Base-by-base conservation (phyloP, 495 filamentous ascomycete genomes). In the Lophiostoma macrostomum region DNA sequence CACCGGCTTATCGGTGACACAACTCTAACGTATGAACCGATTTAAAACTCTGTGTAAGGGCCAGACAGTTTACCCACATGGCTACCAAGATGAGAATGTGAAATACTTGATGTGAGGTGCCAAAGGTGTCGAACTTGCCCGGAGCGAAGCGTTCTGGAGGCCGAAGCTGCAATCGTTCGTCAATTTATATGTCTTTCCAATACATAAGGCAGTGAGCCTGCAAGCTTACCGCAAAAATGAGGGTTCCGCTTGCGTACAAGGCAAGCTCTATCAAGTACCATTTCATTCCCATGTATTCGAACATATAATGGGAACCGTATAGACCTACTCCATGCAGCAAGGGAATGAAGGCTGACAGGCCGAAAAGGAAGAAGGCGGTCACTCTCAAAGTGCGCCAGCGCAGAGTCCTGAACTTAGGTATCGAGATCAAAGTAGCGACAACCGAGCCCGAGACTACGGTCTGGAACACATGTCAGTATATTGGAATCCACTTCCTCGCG, bases 401-500 rank as follows among this genome's bases (percentile, higher is more conserved):
- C 29, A 32, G 29, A 7, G 29, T 32, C n/a, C 29, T 32, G 29
- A 32, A 32, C n/a, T 32, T 32, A 32, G 29, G 29, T 32, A 32
- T 32, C 29, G 29, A 32, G 29, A 32, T 32, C 29, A 32, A n/a
- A 43, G 40, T 25, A 43, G 22, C 40, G 40, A 13, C n/a, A 43
- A n/a, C 40, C 10, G 40, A 43, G 19, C 40, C 40, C 25, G 40
- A 43, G 25, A 25, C 40, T 19, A 43, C 25, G 19, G 25, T 43
- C 40, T 43, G 25, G 40, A 43, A 25, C 18, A 23, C 25, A 25
- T 43, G 19, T 43, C 6, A 43, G 40, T 25, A 23, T 43, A 43
- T 23, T 25, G 40, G 10, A n/a, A 23, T 20, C 40, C 25, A 23
- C 6, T 23, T 25, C 16, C 7, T 25, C 40, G n/a, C 6, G 40